A percentile compares a stretch with the other conserved stretches of the same genome.
These are phyloP conservation scores for Seminavis robusta DNA, from an alignment of 108 stramenopile genomes.

Conservation along the genomic window DNA sequence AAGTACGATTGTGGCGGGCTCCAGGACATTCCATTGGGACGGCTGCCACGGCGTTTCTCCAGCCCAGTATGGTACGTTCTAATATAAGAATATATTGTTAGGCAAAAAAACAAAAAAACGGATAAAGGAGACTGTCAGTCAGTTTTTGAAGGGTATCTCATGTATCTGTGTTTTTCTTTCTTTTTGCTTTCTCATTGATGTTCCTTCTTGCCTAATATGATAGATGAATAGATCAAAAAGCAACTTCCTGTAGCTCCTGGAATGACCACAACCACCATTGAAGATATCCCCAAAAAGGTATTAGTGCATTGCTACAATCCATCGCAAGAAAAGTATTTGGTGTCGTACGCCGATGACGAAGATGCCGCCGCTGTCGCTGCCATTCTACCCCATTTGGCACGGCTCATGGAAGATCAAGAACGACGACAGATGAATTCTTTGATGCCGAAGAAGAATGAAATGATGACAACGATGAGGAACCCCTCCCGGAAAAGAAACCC, in stretches of 20 bases:
- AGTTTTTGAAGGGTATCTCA: background rate
- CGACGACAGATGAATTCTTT: background rate
- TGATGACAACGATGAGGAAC: background rate
- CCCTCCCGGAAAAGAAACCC: background rate
- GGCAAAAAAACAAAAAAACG: no score
- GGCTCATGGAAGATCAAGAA: background rate
- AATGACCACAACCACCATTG: slow-evolving; percentile 43
- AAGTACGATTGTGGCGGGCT: slow-evolving; percentile 58
- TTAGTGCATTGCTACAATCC: slow-evolving; percentile 6
- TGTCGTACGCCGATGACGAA: background rate
- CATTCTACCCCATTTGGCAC: no score
- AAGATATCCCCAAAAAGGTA: background rate
- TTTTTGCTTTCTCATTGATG: background rate
- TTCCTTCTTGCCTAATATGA: background rate
- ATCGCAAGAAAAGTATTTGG: background rate
- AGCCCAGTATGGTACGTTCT: slow-evolving; percentile 23
- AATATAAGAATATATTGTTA: no score
- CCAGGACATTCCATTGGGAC: slow-evolving; percentile 75
- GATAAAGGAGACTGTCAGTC: background rate
- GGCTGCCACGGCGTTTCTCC: slow-evolving; percentile 39
- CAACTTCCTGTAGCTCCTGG: slow-evolving; percentile 65
- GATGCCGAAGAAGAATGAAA: background rate
- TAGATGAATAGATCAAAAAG: slow-evolving; percentile 14
- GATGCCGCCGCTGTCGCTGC: background rate
- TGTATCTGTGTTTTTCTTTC: background rate